Evolutionary conservation across 2,329 filamentous ascomycete species (phyloP).

Genomic region (Stenocarpella maydis): DNA sequence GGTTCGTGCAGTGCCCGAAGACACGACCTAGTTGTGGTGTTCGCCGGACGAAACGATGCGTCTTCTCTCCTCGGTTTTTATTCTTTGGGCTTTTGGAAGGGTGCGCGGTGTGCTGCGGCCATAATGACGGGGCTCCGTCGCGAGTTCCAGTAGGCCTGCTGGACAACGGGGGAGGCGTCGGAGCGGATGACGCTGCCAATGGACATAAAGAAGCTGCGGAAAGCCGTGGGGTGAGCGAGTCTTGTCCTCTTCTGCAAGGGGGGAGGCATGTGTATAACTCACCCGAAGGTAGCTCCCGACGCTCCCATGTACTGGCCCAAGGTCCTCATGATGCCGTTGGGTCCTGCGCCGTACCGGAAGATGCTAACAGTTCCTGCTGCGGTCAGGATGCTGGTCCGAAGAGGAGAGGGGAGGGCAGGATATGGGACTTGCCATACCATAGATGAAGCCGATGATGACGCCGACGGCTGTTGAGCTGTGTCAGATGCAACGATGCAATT

Average conservation of each 20-base stretch:
- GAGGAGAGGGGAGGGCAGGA: constrained; percentile 20
- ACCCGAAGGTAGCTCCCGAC: constrained; percentile 97
- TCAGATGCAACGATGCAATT: background rate
- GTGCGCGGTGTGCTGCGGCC: constrained; percentile 50
- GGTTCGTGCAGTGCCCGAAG: constrained; percentile 15
- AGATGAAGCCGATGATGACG: constrained; percentile 96
- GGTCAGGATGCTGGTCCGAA: background rate
- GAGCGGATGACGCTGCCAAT: constrained; percentile 96
- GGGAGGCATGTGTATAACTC: constrained; percentile 44
- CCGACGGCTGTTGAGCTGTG: constrained; percentile 75
- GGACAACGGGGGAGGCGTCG: constrained; percentile 79
- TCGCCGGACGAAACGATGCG: background rate
- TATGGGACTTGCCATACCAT: constrained; percentile 67
- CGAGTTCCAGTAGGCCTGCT: constrained; percentile 78
- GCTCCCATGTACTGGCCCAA: constrained; percentile 97
- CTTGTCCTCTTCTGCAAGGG: background rate
- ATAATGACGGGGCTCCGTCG: constrained; percentile 78
- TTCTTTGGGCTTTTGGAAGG: constrained; percentile 37
- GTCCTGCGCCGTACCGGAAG: constrained; percentile 91
- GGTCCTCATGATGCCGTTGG: constrained; percentile 92
- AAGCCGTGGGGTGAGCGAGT: constrained; percentile 28
- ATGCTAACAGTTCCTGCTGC: constrained; percentile 87
- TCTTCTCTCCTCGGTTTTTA: background rate
- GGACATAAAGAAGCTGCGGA: constrained; percentile 89
- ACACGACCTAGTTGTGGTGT: background rate